Evolutionary conservation across 108 stramenopile species (phyloP).

Genomic region (Pinguiococcus pyrenoidosus): DNA sequence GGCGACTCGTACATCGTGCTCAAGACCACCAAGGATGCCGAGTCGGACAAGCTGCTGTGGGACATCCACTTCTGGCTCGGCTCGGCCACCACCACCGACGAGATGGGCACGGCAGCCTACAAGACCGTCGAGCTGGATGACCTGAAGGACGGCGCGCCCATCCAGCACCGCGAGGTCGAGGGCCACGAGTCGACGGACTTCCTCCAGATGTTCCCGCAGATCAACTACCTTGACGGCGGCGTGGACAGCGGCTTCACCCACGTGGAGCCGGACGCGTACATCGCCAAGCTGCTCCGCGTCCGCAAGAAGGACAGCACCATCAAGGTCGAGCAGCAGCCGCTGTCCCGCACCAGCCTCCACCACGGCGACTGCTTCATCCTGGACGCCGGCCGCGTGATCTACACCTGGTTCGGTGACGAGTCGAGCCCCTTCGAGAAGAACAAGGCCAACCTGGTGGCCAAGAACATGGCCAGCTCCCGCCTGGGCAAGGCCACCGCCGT

Average conservation of each 20-base stretch:
- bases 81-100: conserved; percentile 58
- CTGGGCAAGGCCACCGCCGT: conserved; percentile 21
- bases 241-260: conserved; percentile 59
- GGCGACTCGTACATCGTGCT: too few species aligned
- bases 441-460: conserved; percentile 38
- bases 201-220: conserved; percentile 15
- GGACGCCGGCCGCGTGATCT: conserved; percentile 49
- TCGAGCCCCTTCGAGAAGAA: conserved; percentile 42
- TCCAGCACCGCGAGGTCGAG: conserved; percentile 61
- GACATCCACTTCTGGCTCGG: conserved; percentile 74
- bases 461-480: conserved; percentile 40
- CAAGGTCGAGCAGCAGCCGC: conserved; percentile 40
- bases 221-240: conserved; percentile 61
- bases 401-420: conserved; percentile 45
- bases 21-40: conserved; percentile 26
- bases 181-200: conserved; percentile 55
- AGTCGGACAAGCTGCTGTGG: conserved; percentile 30
- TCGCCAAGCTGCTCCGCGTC: background rate
- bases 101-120: conserved; percentile 65
- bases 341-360: conserved; percentile 38
- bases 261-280: conserved; percentile 40
- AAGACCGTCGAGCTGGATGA: conserved; percentile 76
- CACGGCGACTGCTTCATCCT: too few species aligned
- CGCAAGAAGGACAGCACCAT: conserved; percentile 34
- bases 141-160: conserved; percentile 48